These are phyloP conservation scores for Podila epicladia DNA, from an alignment of 192 early-diverging fungal species.

Conservation along the genomic window DNA sequence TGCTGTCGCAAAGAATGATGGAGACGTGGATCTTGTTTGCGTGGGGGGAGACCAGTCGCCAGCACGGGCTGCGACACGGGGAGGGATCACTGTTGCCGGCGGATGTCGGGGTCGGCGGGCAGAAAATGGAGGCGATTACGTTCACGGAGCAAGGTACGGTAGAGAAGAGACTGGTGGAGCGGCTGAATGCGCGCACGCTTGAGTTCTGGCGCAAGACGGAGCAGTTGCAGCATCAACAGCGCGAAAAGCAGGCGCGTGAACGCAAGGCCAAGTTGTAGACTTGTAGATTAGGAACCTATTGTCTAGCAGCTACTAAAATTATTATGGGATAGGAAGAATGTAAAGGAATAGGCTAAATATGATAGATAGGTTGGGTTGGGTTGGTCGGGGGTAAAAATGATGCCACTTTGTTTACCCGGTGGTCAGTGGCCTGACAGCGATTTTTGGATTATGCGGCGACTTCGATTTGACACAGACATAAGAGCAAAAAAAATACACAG, in stretches of 20 bases:
- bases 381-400: too few relatives aligned
- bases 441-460: too few relatives aligned
- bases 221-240: conserved; percentile 7
- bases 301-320: too few relatives aligned
- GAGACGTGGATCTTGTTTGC: conserved; percentile 43
- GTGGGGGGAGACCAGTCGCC: conserved; percentile 35
- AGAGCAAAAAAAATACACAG: too few relatives aligned
- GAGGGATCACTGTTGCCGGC: conserved; percentile 24
- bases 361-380: too few relatives aligned
- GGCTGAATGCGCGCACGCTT: conserved; percentile 34
- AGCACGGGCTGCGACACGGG: conserved; percentile 22
- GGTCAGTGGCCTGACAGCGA: too few relatives aligned
- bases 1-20: conserved; percentile 27
- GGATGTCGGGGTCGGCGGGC: conserved; percentile 24
- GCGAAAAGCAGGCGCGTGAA: conserved; percentile 6
- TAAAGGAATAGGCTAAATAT: too few relatives aligned
- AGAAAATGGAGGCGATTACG: conserved; percentile 28
- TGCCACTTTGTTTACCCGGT: too few relatives aligned
- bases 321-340: too few relatives aligned
- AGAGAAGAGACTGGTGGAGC: conserved; percentile 36
- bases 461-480: too few relatives aligned
- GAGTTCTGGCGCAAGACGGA: conserved; percentile 28
- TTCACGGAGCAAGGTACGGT: conserved; percentile 45
- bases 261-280: conserved; percentile 9
- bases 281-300: too few relatives aligned